Evolutionary conservation across 192 early-diverging fungal genomes (phyloP).

Genomic region (Backusella circina): DNA sequence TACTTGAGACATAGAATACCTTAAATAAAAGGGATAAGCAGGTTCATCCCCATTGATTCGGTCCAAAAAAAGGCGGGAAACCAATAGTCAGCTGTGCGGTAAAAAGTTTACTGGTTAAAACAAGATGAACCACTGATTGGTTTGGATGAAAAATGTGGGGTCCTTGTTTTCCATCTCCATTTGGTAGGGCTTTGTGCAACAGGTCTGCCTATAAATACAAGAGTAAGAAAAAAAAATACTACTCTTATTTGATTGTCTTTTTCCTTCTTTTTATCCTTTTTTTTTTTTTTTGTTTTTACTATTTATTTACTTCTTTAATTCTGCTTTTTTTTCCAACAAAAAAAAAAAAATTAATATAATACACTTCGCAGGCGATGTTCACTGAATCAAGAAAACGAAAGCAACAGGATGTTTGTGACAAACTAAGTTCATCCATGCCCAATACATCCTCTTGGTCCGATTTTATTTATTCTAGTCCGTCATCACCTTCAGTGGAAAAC

Average conservation of each 20-base stretch:
- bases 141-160: slow-evolving; percentile 11
- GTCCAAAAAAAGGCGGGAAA: slow-evolving; percentile 3
- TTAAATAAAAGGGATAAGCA: neutral
- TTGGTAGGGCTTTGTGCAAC: neutral
- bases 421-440: slow-evolving; percentile 1
- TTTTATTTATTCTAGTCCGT: slow-evolving; percentile 24
- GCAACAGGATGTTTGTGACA: slow-evolving; percentile 1
- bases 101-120: neutral
- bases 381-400: slow-evolving; percentile 14
- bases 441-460: slow-evolving; percentile 25
- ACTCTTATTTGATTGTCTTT: neutral
- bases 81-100: neutral
- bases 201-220: neutral
- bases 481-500: slow-evolving; percentile 11
- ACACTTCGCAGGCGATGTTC: slow-evolving; percentile 19
- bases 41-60: neutral
- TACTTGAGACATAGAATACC: too few species aligned
- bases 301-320: neutral
- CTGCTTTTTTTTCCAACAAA: neutral
- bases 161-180: neutral
- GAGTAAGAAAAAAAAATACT: neutral
- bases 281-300: neutral
- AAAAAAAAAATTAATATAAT: neutral
- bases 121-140: slow-evolving; percentile 8
- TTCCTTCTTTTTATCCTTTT: neutral